Conservation (phyloP, 73 alveolate species). For the Tetrahymena thermophila region DNA sequence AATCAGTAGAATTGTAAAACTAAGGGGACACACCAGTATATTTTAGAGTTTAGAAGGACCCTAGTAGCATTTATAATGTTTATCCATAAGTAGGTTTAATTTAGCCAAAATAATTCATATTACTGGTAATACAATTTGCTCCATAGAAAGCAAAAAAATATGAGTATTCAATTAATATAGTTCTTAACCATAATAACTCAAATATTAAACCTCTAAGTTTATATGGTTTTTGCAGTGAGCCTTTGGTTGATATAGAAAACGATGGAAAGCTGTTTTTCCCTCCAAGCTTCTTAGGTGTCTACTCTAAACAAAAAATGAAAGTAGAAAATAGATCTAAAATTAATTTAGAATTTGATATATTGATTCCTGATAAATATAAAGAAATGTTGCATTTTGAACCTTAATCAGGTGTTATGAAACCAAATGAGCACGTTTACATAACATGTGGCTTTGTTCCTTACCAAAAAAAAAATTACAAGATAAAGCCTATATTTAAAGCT, state of each 20-base stretch:
- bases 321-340: constrained; percentile 85
- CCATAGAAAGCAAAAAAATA: constrained; percentile 85
- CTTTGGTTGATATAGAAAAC: constrained; percentile 74
- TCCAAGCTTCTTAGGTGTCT: constrained; percentile 92
- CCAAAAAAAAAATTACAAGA: constrained; percentile 65
- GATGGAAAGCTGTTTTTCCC: constrained; percentile 93
- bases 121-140: constrained; percentile 82
- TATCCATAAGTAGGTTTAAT: constrained; percentile 90
- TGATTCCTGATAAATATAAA: constrained; percentile 81
- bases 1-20: constrained; percentile 80
- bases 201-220: constrained; percentile 69
- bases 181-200: constrained; percentile 82
- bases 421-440: constrained; percentile 76
- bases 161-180: constrained; percentile 76
- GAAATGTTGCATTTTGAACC: constrained; percentile 89
- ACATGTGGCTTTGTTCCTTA: constrained; percentile 85
- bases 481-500: constrained; percentile 75
- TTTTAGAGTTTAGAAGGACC: constrained; percentile 79
- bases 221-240: constrained; percentile 90
- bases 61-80: constrained; percentile 82
- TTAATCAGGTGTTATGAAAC: constrained; percentile 61
- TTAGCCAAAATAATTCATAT: constrained; percentile 79
- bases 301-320: constrained; percentile 77
- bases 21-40: constrained; percentile 93
- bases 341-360: constrained; percentile 75